These are phyloP conservation scores for Trametes cingulata DNA, from an alignment of 768 basidiomycete species.

Conservation along the genomic window DNA sequence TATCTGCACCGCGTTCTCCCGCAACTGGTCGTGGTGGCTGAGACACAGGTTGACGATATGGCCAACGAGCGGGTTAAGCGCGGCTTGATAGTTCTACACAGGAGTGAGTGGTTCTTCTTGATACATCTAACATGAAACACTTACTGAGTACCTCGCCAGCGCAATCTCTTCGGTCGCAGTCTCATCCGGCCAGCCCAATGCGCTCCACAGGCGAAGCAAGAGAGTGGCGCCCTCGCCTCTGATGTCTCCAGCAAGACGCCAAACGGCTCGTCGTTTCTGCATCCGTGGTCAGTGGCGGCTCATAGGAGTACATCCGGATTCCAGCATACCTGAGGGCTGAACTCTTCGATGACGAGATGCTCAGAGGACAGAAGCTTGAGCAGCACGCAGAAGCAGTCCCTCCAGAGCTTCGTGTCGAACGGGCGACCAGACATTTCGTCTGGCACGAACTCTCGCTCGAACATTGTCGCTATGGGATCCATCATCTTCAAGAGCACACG, in stretches of 20 bases:
- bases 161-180: conserved; percentile 42
- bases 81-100: conserved; percentile 77
- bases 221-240: conserved; percentile 88
- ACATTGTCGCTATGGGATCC: conserved; percentile 75
- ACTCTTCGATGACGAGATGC: conserved; percentile 91
- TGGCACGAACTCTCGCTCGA: conserved; percentile 83
- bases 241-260: conserved; percentile 95
- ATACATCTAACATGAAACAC: conserved; percentile 34
- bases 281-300: neutral
- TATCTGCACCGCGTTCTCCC: conserved; percentile 89
- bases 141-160: conserved; percentile 56
- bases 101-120: conserved; percentile 6
- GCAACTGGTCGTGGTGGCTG: conserved; percentile 91
- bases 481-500: conserved; percentile 86
- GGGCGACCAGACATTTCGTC: conserved; percentile 55
- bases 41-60: conserved; percentile 90
- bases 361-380: conserved; percentile 86
- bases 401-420: conserved; percentile 82
- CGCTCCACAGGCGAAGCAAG: conserved; percentile 79
- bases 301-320: neutral
- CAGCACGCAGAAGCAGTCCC: conserved; percentile 76
- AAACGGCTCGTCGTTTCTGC: conserved; percentile 92
- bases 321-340: conserved; percentile 77
- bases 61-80: conserved; percentile 82
- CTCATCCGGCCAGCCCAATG: conserved; percentile 74